Conservation (phyloP, 768 basidiomycete species). For the Pleurotus salmoneostramineus region DNA sequence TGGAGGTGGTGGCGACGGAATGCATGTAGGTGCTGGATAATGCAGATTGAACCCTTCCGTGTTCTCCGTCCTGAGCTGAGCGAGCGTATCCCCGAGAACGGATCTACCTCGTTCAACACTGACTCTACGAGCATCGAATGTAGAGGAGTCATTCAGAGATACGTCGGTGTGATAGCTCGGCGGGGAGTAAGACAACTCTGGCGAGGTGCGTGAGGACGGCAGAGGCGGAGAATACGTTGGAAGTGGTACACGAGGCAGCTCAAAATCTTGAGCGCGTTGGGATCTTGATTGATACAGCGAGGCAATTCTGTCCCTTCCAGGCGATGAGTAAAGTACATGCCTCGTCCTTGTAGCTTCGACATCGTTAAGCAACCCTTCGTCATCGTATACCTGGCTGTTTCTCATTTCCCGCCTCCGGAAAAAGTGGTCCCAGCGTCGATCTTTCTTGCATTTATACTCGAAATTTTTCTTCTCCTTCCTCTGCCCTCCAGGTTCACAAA, state of each 20-base stretch:
- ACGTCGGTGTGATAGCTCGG: background rate
- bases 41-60: background rate
- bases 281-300: background rate
- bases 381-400: background rate
- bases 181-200: background rate
- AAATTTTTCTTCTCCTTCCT: background rate
- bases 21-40: conserved; percentile 1
- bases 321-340: background rate
- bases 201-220: background rate
- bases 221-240: conserved; percentile 2
- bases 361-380: background rate
- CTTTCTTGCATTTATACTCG: background rate
- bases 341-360: conserved; percentile 1
- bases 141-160: background rate
- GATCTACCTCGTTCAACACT: background rate
- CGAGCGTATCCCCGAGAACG: background rate
- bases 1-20: conserved; percentile 2
- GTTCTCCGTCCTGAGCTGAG: background rate
- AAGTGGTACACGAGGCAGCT: background rate
- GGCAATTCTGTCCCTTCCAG: background rate
- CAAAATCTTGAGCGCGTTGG: background rate
- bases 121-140: background rate
- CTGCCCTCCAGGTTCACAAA: background rate
- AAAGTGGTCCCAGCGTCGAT: background rate
- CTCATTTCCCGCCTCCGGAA: background rate